Evolutionary conservation across 2,329 filamentous ascomycete genomes (phyloP).

Genomic region (Amesomyces nigricolor): DNA sequence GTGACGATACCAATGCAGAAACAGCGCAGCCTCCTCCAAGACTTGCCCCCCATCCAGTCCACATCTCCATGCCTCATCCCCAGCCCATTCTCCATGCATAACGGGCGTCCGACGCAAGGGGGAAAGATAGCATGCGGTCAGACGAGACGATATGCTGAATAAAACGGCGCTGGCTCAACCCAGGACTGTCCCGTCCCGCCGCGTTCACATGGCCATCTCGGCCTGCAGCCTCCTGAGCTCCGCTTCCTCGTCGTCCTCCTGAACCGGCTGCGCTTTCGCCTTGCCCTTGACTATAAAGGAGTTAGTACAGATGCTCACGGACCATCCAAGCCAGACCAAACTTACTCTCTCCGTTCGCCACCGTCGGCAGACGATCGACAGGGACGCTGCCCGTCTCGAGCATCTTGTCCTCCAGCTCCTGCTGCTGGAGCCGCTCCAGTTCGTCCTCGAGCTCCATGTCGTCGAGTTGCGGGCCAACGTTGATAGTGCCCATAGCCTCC

Average conservation of each 20-base stretch:
- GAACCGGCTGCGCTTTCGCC: conserved; percentile 43
- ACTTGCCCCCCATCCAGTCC: neutral
- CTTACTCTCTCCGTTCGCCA: conserved; percentile 71
- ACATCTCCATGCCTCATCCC: neutral
- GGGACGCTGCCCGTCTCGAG: conserved; percentile 81
- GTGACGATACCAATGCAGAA: neutral
- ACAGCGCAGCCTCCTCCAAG: neutral
- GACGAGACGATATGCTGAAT: neutral
- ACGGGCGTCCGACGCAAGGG: neutral
- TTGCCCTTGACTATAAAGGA: conserved; percentile 45
- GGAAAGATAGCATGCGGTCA: neutral
- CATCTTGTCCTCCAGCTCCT: conserved; percentile 90
- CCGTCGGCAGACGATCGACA: conserved; percentile 73
- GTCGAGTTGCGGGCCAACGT: conserved; percentile 65
- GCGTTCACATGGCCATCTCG: conserved; percentile 85
- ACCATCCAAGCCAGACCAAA: conserved; percentile 21
- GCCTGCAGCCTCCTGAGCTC: conserved; percentile 89
- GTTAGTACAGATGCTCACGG: conserved; percentile 21
- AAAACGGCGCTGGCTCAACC: conserved; percentile 2
- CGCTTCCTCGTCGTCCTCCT: conserved; percentile 93
- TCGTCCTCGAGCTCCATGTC: conserved; percentile 83
- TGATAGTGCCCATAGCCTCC: conserved; percentile 70
- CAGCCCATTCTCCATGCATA: neutral
- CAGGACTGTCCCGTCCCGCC: conserved; percentile 1
- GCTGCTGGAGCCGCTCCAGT: conserved; percentile 81